Evolutionary conservation across 179 eudicot species (phyloP), one percentile per base, ranked within the genome.

Genomic region (Amaranthus tricolor): DNA sequence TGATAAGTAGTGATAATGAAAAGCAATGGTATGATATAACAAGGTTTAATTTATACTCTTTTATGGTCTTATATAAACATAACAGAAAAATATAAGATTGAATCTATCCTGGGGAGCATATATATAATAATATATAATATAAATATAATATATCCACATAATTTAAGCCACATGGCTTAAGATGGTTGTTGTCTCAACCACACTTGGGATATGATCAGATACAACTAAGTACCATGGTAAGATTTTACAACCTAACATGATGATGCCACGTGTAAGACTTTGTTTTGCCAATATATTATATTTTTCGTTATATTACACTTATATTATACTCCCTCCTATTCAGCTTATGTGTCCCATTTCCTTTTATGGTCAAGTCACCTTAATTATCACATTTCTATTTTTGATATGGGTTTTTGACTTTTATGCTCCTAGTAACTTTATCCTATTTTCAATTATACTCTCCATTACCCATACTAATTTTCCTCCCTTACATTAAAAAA

Each of bases 21-120:
- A 70, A 21, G 16, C n/a, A 0, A 48, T 52, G 53, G 51, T 21
- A 55, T 13, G 66, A 70, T 8, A 50, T 31, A 31, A 31, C 40
- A 31, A 31, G 40, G 24, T 48, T 70, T 65, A 66, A 53, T 62
- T 65, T 74, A 74, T 62, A 68, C 52, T 50, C 52, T 48, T 31
- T 31, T 47, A 12, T 19, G 21, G 63, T 55, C 20, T 66, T 31
- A 31, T 40, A 14, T 9, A 45, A 55, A 51, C 10, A 12, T 19
- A 75, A 31, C 40, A 31, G 48, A 65, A 70, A 54, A 19, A 70
- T 70, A 74, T 75, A 69, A 70, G 68, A 51, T 74, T 78, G 79
- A 64, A 77, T 70, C 52, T 74, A 44, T 74, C 20, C 16, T 74
- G 61, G 76, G 73, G 76, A 63, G 79, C 74, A 78, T 78, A 75